These are phyloP conservation scores for Chytriomyces confervae DNA, from an alignment of 192 early-diverging fungal species.

Conservation along the genomic window DNA sequence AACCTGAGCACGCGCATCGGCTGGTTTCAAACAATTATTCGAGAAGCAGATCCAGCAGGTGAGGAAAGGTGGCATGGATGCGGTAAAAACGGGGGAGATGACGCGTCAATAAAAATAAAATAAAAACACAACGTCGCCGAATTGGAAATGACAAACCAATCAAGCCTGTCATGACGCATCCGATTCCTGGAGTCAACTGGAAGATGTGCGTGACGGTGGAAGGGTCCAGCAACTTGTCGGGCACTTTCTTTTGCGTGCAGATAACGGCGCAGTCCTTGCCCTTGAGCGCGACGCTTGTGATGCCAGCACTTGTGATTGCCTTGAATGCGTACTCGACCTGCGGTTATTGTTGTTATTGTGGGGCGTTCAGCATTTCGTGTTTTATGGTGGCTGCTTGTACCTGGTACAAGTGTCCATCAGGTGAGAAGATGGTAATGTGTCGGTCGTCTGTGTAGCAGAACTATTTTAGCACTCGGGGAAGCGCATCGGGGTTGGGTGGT, in stretches of 20 bases:
- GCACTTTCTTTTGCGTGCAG: constrained; percentile 97
- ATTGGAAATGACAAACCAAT: constrained; percentile 58
- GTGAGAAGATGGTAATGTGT: constrained; percentile 99
- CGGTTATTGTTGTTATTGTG: constrained; percentile 11
- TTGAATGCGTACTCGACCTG: constrained; percentile 98
- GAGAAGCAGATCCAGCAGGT: no score
- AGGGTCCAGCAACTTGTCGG: constrained; percentile 96
- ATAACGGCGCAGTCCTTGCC: constrained; percentile 95
- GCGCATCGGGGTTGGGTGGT: neutral
- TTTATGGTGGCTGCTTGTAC: constrained; percentile 61
- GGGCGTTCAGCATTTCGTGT: neutral
- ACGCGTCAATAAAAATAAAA: no score
- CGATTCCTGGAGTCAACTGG: constrained; percentile 88
- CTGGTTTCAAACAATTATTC: no score
- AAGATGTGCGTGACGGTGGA: constrained; percentile 93
- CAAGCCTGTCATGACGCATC: constrained; percentile 97
- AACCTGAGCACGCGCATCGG: no score
- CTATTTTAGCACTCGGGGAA: neutral
- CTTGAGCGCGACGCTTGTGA: constrained; percentile 94
- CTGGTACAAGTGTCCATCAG: constrained; percentile 99
- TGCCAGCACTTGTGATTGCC: constrained; percentile 94
- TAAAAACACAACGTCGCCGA: no score
- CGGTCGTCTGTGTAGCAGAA: constrained; percentile 73
- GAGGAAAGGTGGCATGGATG: no score
- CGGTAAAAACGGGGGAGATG: no score